Base-by-base conservation (phyloP, 257 asterid genomes). In the Ocimum tenuiflorum region DNA sequence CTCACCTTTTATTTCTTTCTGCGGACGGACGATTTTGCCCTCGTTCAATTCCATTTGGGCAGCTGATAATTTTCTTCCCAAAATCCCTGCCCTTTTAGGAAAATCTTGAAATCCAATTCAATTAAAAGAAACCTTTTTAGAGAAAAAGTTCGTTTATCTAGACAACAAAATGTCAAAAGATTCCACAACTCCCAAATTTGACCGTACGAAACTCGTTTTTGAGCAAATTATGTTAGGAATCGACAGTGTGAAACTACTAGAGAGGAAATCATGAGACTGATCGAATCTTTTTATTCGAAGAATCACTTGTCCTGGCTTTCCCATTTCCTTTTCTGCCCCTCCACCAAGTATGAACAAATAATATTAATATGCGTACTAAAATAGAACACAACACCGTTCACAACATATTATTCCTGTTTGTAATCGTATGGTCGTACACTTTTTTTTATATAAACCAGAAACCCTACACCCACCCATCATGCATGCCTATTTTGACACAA, bases 171-270 rank as follows among this genome's bases (percentile, higher is more conserved):
- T n/a, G n/a, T n/a, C n/a, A n/a, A n/a, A n/a, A 55, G 57, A 65
- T 65, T 65, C 66, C 49, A 47, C 19, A 43, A 35, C 62, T 70
- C 56, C 75, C 62, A 60, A 5, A 61, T 52, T 52, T 49, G 47
- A 38, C 48, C 39, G 63, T 50, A 23, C 55, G 12, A 60, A 70
- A 17, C 17, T 39, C 54, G 7, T 19, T 41, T 23, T 41, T 41
- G 20, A 47, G 52, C 42, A 65, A 51, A 69, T 59, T 73, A 80
- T 57, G 86, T 75, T 78, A 72, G 78, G 83, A 60, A 79, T 68
- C 81, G 82, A 74, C 47, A 29, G 76, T 77, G 82, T 63, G 73
- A 77, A 68, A 24, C 23, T 58, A 1, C 12, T 27, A 36, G 24
- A 58, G 42, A 48, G 50, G 36, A 45, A 42, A 27, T 11, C 66